Evolutionary conservation across 1,284 basidiomycete species (phyloP), one percentile per base, ranked within the genome.

Genomic region (Puccinia triticina): DNA sequence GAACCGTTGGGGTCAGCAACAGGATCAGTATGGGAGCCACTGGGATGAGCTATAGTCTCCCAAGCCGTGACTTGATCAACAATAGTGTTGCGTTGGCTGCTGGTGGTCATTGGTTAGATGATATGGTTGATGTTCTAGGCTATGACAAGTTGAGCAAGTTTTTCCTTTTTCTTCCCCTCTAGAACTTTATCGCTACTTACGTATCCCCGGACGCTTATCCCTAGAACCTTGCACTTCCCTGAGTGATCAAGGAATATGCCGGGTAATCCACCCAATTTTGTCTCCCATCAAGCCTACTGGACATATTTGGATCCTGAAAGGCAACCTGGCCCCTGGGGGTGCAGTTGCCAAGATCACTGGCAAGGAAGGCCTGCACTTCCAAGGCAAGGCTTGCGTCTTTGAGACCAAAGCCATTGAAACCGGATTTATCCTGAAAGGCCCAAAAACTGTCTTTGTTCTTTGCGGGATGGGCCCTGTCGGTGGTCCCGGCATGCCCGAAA

Each of bases 31-130:
- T 97, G 92, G 96, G 96, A 84, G 96, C 94, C 2, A 88, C 89
- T 61, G 94, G 92, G 84, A 85, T 98, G 96, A 91, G 92, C 57
- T 98, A 94, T 88, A 94, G 93, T 67, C 89, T 96, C 34, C 94
- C 94, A 32, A 93, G 91, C 88, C 91, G 95, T 82, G 94, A 96
- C 86, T 87, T 96, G 76, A 96, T 96, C 84, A 95, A 94, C 26
- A 94, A 96, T 86, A 93, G 93, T 43, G 84, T 85, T 77, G 84
- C 84, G 85, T 82, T 86, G 81, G 95, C 94, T 43, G 96, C 93
- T n/a, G 94, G 93, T 43, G 96, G 95, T 10, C 96, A 99, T 88
- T 96, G 95, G 91, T 91, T 98, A 26, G 96, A 98, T 86, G 96
- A 94, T 61, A 95, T 97, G 92, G 94, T 98, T 64, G 94, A 94